Conservation (phyloP, 495 filamentous ascomycete genomes). For the Penicillium bovifimosum region DNA sequence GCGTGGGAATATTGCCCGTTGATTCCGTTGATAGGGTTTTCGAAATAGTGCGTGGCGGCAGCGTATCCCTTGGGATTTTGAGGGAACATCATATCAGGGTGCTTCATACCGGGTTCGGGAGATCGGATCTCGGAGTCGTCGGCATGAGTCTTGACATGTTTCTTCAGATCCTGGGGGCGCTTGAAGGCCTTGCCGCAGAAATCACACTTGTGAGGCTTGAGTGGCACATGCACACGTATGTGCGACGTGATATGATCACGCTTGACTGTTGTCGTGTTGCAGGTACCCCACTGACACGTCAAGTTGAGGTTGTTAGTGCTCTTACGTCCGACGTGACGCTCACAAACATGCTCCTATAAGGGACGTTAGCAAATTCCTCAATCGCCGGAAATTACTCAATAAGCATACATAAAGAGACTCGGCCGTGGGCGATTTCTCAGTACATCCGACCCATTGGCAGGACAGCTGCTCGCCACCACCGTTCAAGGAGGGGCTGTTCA, state of each 20-base stretch:
- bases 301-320: slow-evolving; percentile 98
- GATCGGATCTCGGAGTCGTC: slow-evolving; percentile 89
- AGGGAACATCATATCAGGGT: slow-evolving; percentile 51
- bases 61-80: slow-evolving; percentile 39
- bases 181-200: slow-evolving; percentile 99
- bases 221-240: slow-evolving; percentile 94
- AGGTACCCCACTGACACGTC: slow-evolving; percentile 95
- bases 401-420: slow-evolving; percentile 85
- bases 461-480: slow-evolving; percentile 53
- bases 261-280: slow-evolving; percentile 95
- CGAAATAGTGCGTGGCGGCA: slow-evolving; percentile 41
- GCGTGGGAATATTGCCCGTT: slow-evolving; percentile 43
- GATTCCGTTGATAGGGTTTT: slow-evolving; percentile 37
- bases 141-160: slow-evolving; percentile 99
- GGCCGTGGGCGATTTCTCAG: slow-evolving; percentile 70
- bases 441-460: slow-evolving; percentile 85
- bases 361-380: neutral
- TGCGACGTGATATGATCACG: slow-evolving; percentile 99
- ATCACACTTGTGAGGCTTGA: slow-evolving; percentile 98
- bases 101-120: slow-evolving; percentile 55
- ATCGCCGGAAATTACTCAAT: neutral
- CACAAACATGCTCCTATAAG: slow-evolving; percentile 90
- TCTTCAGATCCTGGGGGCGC: slow-evolving; percentile 97
- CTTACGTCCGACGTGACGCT: slow-evolving; percentile 96
- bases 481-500: slow-evolving; percentile 35